Conservation (phyloP, 805 yeast species). For the Starmerella apis region DNA sequence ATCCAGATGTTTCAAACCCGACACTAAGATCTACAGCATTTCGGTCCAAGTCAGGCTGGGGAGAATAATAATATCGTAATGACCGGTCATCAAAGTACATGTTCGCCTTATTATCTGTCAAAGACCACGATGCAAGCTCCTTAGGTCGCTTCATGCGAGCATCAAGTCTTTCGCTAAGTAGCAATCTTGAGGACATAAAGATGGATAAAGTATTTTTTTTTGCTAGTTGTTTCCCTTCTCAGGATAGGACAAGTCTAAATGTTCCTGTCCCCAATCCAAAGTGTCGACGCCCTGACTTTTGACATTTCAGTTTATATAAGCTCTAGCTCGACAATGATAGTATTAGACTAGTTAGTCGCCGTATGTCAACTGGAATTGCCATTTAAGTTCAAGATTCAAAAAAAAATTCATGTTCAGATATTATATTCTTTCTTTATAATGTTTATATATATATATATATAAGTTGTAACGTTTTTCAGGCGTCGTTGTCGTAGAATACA, state of each 20-base stretch:
- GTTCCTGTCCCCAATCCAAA: too few species aligned
- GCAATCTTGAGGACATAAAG: conserved; percentile 19
- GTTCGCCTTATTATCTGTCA: conserved; percentile 37
- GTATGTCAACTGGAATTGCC: too few species aligned
- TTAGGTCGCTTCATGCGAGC: conserved; percentile 77
- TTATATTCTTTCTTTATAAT: not conserved
- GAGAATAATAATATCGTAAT: conserved; percentile 67
- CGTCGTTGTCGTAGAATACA: not conserved
- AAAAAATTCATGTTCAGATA: too few species aligned
- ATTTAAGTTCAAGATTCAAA: too few species aligned
- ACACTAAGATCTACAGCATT: conserved; percentile 46
- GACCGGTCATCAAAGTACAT: conserved; percentile 41
- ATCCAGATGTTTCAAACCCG: conserved; percentile 54
- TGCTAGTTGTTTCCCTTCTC: not conserved
- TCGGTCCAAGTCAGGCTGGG: conserved; percentile 53
- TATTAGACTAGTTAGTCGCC: too few species aligned
- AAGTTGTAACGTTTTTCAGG: not conserved
- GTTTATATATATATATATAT: not conserved
- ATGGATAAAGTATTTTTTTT: not conserved
- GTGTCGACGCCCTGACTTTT: too few species aligned
- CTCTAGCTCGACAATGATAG: too few species aligned
- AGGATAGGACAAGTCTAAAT: too few species aligned
- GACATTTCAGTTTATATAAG: too few species aligned
- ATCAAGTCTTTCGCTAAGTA: conserved; percentile 26
- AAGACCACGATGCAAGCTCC: conserved; percentile 58